Conservation (phyloP, 1,284 basidiomycete genomes). For the Ustilago tritici region DNA sequence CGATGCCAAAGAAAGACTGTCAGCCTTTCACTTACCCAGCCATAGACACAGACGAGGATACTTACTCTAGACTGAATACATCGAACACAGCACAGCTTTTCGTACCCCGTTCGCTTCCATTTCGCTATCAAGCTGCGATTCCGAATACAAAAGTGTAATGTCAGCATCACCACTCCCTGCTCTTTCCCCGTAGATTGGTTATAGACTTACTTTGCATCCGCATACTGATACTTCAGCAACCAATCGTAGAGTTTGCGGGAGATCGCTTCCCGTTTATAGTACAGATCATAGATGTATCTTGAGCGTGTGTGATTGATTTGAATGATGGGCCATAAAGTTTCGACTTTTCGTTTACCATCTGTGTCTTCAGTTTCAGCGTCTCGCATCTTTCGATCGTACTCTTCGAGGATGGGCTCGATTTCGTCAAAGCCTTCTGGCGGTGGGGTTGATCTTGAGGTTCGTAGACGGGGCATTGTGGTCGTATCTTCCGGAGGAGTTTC, state of each 20-base stretch:
- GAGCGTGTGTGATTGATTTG: conserved; percentile 89
- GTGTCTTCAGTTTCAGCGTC: conserved; percentile 88
- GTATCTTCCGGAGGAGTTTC: background rate
- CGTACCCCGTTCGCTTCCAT: conserved; percentile 99
- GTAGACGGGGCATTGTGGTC: conserved; percentile 87
- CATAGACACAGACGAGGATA: conserved; percentile 6
- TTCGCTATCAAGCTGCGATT: conserved; percentile 88
- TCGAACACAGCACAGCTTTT: conserved; percentile 95
- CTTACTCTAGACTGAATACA: conserved; percentile 93
- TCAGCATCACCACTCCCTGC: background rate
- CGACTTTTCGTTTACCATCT: conserved; percentile 96
- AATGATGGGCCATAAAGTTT: conserved; percentile 99
- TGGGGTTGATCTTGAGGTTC: conserved; percentile 90
- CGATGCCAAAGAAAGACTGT: background rate
- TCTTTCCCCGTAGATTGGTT: background rate
- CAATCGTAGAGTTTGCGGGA: conserved; percentile 95
- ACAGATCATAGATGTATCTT: conserved; percentile 96
- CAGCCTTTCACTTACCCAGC: background rate
- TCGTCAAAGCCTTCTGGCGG: conserved; percentile 98
- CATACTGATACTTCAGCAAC: conserved; percentile 96
- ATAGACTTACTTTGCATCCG: conserved; percentile 85
- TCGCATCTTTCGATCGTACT: conserved; percentile 68
- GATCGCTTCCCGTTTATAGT: conserved; percentile 98
- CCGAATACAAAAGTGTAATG: background rate
- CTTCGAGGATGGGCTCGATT: conserved; percentile 75